Conservation (phyloP, 768 basidiomycete genomes). For the Obba rivulosa region DNA sequence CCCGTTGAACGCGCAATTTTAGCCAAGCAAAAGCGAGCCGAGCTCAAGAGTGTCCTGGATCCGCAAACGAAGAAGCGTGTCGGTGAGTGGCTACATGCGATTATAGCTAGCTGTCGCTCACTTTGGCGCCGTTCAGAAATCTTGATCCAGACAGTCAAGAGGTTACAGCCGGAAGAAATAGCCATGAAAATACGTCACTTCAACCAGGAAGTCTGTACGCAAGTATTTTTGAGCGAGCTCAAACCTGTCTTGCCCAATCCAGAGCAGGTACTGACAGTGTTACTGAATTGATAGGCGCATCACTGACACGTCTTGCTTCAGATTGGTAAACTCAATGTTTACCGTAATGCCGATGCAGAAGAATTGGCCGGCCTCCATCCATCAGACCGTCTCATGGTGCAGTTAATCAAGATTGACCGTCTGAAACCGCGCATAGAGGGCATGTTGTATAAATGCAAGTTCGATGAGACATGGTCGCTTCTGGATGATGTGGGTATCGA, state of each 20-base stretch:
- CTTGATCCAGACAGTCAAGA: conserved; percentile 82
- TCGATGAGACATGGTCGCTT: conserved; percentile 79
- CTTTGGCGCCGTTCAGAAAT: conserved; percentile 55
- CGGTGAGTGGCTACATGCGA: conserved; percentile 47
- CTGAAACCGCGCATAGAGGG: conserved; percentile 84
- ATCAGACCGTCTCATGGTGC: conserved; percentile 95
- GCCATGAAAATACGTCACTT: conserved; percentile 80
- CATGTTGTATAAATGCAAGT: conserved; percentile 91
- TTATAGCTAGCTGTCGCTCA: neutral
- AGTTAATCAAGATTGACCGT: conserved; percentile 90
- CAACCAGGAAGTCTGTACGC: conserved; percentile 81
- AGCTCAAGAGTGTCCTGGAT: conserved; percentile 88
- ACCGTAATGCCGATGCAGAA: conserved; percentile 79
- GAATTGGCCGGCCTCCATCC: conserved; percentile 88
- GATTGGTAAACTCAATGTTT: conserved; percentile 87
- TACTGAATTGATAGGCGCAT: neutral
- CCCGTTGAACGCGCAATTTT: conserved; percentile 1
- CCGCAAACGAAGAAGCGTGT: conserved; percentile 90
- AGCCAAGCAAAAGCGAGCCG: conserved; percentile 83
- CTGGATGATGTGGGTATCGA: conserved; percentile 64
- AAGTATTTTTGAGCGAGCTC: conserved; percentile 85
- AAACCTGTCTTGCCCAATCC: conserved; percentile 86
- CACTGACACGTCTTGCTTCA: conserved; percentile 23
- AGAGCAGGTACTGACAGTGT: conserved; percentile 55
- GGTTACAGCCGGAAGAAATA: conserved; percentile 81